Percentiles rank a stretch among this genome's conserved stretches.
Evolutionary conservation across 2,329 filamentous ascomycete genomes (phyloP).

Genomic region (Achaetomium macrosporum): DNA sequence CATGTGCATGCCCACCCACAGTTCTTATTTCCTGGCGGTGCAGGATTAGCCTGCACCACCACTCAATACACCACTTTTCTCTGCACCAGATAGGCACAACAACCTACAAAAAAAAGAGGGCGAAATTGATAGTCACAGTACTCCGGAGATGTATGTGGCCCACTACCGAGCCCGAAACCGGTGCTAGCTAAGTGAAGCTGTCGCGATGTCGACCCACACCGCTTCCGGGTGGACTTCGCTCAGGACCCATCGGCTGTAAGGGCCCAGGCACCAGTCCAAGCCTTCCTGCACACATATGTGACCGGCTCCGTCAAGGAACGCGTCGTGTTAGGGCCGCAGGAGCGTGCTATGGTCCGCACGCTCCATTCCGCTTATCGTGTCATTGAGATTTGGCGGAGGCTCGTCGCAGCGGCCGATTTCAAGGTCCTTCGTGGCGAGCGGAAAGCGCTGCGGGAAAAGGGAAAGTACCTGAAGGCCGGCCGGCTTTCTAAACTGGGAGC

Average conservation of each 20-base stretch:
- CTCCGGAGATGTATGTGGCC: neutral
- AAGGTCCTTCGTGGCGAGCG: slow-evolving; percentile 4
- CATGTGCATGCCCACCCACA: no score
- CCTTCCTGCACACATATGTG: slow-evolving; percentile 3
- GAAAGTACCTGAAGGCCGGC: neutral
- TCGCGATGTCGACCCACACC: neutral
- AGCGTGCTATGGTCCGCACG: slow-evolving; percentile 1
- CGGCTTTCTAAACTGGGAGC: slow-evolving; percentile 6
- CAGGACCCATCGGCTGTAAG: neutral
- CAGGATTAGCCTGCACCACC: no score
- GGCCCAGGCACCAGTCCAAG: neutral
- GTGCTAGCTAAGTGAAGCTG: slow-evolving; percentile 3
- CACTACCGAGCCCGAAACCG: neutral
- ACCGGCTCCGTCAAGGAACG: slow-evolving; percentile 4
- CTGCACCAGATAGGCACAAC: no score
- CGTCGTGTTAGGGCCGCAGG: slow-evolving; percentile 2
- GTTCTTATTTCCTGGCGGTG: no score
- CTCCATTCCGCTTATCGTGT: slow-evolving; percentile 7
- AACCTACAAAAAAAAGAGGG: neutral
- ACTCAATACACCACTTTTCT: no score
- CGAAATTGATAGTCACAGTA: neutral
- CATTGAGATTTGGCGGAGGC: slow-evolving; percentile 9
- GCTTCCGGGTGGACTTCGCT: slow-evolving; percentile 6
- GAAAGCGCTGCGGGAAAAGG: neutral
- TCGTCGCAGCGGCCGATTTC: slow-evolving; percentile 5